These are phyloP conservation scores for Amauroascus verrucosus DNA, from an alignment of 2,329 filamentous ascomycete species.

Conservation along the genomic window DNA sequence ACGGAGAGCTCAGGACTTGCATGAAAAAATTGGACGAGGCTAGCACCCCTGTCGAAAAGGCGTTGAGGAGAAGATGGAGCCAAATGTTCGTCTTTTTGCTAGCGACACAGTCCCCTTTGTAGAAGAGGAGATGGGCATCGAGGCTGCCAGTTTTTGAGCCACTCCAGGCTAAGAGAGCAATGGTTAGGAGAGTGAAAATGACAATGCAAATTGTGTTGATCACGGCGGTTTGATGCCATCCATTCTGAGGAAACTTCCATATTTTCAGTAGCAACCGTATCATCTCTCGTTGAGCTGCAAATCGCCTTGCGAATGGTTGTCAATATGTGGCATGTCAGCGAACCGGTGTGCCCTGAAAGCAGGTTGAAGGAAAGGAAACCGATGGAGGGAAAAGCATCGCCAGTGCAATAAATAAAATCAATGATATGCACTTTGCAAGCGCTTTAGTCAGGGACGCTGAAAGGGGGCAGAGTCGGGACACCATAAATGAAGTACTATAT, in stretches of 20 bases:
- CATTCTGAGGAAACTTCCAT: not conserved
- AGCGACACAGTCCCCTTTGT: not conserved
- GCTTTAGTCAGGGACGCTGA: too few species aligned
- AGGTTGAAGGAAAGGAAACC: too few species aligned
- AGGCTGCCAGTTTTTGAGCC: not conserved
- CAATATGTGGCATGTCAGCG: too few species aligned
- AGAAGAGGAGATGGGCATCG: not conserved
- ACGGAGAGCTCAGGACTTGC: not conserved
- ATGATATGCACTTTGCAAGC: too few species aligned
- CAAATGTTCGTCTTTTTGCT: not conserved
- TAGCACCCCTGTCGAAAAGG: slow-evolving; percentile 26
- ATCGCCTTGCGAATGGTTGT: too few species aligned
- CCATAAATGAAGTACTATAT: too few species aligned
- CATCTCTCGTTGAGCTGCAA: not conserved
- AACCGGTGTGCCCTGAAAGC: not conserved
- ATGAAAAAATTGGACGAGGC: not conserved
- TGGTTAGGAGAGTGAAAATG: not conserved
- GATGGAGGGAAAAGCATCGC: too few species aligned
- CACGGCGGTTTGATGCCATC: not conserved
- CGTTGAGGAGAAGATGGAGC: slow-evolving; percentile 29
- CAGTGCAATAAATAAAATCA: too few species aligned
- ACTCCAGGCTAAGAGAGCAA: not conserved
- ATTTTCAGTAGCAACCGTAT: not conserved
- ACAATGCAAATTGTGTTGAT: not conserved
- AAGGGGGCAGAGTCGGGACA: too few species aligned